Percentiles rank a stretch among this genome's conserved stretches.
These are phyloP conservation scores for Ananas comosus DNA, from an alignment of 176 grass and related monocot species.

Conservation along the genomic window DNA sequence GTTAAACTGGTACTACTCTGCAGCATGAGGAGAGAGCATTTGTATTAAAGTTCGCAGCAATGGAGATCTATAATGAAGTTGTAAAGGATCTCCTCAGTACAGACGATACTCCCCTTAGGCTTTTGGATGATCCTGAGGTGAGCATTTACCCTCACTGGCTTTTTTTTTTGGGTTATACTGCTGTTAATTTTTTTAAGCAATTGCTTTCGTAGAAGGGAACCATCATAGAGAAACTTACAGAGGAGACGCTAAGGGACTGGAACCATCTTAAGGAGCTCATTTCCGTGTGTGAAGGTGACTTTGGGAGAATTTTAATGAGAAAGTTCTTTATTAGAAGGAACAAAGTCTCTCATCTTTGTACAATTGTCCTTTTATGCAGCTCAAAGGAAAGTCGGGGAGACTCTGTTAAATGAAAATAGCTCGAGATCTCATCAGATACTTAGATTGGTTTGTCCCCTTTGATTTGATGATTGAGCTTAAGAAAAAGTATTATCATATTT, in stretches of 20 bases:
- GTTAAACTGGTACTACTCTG: not conserved
- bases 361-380: conserved; percentile 33
- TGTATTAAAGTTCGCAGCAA: conserved; percentile 86
- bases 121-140: conserved; percentile 91
- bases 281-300: conserved; percentile 76
- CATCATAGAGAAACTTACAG: conserved; percentile 70
- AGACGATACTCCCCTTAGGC: conserved; percentile 52
- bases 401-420: conserved; percentile 80
- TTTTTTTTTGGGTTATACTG: conserved; percentile 1
- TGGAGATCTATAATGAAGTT: conserved; percentile 93
- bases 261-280: conserved; percentile 74
- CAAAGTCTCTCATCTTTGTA: conserved; percentile 18
- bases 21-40: conserved; percentile 96
- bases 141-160: conserved; percentile 8
- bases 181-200: conserved; percentile 19
- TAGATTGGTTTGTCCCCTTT: conserved; percentile 56
- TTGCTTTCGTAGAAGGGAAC: conserved; percentile 60
- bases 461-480: not conserved
- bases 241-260: conserved; percentile 62
- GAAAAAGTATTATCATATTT: not conserved
- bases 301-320: conserved; percentile 12
- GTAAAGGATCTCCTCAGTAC: conserved; percentile 77
- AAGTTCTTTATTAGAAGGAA: conserved; percentile 17
- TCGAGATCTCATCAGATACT: conserved; percentile 97
- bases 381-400: conserved; percentile 82